Conservation (phyloP, 768 basidiomycete species). For the Suillus alpinus region DNA sequence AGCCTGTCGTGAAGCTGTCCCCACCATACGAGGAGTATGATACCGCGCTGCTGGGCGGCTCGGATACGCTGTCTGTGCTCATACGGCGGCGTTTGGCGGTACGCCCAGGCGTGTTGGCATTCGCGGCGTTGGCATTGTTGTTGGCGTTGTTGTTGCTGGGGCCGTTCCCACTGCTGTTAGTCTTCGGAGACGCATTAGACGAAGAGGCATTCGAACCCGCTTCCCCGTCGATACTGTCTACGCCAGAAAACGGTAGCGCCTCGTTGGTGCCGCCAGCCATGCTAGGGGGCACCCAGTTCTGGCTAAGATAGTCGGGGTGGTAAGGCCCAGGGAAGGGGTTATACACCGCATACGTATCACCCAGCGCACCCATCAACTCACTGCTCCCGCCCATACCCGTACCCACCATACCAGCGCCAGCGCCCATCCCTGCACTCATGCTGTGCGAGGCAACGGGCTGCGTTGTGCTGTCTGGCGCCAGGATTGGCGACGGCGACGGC, state of each 20-base stretch:
- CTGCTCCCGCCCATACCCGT: conserved; percentile 33
- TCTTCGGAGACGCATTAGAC: not conserved
- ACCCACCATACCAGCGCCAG: not conserved
- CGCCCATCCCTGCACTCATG: conserved; percentile 14
- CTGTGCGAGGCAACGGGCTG: conserved; percentile 38
- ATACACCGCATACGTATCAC: conserved; percentile 36
- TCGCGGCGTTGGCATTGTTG: not conserved
- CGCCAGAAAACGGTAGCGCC: conserved; percentile 51
- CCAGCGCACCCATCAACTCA: conserved; percentile 50
- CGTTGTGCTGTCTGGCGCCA: conserved; percentile 70
- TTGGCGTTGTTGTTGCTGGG: not conserved
- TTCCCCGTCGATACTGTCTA: conserved; percentile 47
- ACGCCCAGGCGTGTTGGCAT: conserved; percentile 21
- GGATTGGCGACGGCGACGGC: conserved; percentile 60
- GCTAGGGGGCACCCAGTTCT: conserved; percentile 40
- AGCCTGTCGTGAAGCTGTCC: conserved; percentile 45
- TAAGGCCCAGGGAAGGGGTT: conserved; percentile 68
- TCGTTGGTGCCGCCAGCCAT: conserved; percentile 31
- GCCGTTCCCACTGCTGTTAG: conserved; percentile 15
- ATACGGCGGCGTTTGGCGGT: conserved; percentile 67
- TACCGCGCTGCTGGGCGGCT: conserved; percentile 58
- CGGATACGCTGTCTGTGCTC: conserved; percentile 55
- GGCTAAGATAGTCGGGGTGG: conserved; percentile 67
- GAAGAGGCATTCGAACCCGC: conserved; percentile 8
- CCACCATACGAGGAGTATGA: conserved; percentile 56